Evolutionary conservation across 306 rosid species (phyloP).

Genomic region (Albizia julibrissin): DNA sequence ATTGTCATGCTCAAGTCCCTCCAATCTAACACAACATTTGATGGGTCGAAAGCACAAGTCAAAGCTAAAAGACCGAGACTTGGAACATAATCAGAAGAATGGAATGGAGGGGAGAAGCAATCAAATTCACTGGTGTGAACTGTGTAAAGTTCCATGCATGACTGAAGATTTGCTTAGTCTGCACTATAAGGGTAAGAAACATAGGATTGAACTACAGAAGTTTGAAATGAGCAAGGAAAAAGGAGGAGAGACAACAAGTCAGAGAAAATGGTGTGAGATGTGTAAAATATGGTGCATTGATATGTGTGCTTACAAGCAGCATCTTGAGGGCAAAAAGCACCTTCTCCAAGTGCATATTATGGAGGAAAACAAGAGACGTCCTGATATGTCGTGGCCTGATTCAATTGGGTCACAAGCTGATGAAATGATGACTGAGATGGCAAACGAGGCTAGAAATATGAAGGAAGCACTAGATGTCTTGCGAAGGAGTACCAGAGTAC

Average conservation of each 20-base stretch:
- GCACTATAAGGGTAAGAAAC: slow-evolving; percentile 37
- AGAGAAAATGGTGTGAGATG: slow-evolving; percentile 33
- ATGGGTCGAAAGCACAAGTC: slow-evolving; percentile 33
- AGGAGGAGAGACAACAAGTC: slow-evolving; percentile 14
- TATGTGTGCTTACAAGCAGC: slow-evolving; percentile 25
- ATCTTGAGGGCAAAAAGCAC: slow-evolving; percentile 41
- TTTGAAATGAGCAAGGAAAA: neutral
- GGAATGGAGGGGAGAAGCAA: neutral
- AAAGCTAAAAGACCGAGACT: slow-evolving; percentile 9
- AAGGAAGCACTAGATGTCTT: neutral
- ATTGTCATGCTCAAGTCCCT: neutral
- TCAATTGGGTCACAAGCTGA: neutral
- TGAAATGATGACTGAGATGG: neutral
- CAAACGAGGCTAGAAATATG: neutral
- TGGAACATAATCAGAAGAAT: neutral
- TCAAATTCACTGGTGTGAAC: slow-evolving; percentile 31
- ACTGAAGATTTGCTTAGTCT: slow-evolving; percentile 28
- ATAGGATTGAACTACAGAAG: slow-evolving; percentile 1
- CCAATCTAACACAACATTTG: slow-evolving; percentile 36
- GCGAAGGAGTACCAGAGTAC: neutral
- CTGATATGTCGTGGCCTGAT: neutral
- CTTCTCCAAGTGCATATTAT: neutral
- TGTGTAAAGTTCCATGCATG: slow-evolving; percentile 25
- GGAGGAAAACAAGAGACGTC: neutral
- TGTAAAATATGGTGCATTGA: slow-evolving; percentile 39